Evolutionary conservation across 1,284 basidiomycete species (phyloP), one percentile per base, ranked within the genome.

Genomic region (Rhodotorula mucilaginosa): DNA sequence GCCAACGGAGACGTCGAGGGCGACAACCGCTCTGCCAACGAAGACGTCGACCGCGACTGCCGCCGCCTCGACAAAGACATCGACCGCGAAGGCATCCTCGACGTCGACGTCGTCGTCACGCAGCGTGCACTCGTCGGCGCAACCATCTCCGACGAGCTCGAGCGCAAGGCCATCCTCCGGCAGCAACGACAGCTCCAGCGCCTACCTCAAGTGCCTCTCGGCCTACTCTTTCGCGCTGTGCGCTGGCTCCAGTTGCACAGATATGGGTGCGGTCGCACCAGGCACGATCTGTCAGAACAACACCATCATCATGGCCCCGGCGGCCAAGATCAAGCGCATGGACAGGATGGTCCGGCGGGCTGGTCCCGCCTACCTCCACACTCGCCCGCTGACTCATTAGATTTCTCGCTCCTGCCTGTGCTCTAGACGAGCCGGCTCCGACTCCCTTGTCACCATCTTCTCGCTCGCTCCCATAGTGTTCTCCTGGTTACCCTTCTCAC

Each of bases 241-340:
- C 66, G 67, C 47, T 46, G 18, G 44, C 12, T 19, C 23, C 5
- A 46, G 31, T 16, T 76, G 75, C 63, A 73, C 69, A 2, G 5
- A 51, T 5, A 76, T 76, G 75, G 75, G 75, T 8, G 46, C 63
- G 13, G 74, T 76, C 65, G 74, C 74, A 0, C 26, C 72, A 4
- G 74, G 74, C 0, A 76, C 74, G 34, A 49, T 61, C 19, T 76
- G 74, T 63, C 5, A n/a, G 15, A 31, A 60, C 29, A 65, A 60
- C 16, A 19, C 29, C 44, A 74, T 74, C 58, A 51, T 59, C 18
- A 46, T 63, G 52, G 67, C 73, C 18, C 59, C 47, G 13, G 39
- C 34, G 15, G 39, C 39, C 39, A 46, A 44, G 39, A 31, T 18
- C 31, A 51, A 44, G 39, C 65, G 58, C 26, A 62, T 62, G 61